Evolutionary conservation across 306 rosid genomes (phyloP), one percentile per base, ranked within the genome.

Genomic region (Betula pendula): DNA sequence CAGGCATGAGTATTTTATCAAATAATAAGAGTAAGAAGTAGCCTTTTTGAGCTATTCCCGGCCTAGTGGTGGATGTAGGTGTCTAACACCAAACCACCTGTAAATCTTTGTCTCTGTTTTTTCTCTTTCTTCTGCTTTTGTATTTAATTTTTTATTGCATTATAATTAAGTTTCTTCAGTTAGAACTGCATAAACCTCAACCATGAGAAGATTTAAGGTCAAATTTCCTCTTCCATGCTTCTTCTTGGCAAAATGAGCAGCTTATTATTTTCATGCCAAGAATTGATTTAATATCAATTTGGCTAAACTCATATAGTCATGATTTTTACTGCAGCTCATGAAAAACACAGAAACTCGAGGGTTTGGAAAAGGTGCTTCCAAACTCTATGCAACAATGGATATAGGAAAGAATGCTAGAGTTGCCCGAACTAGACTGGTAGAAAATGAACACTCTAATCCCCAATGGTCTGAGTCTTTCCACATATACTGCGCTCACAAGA

Each of bases 381-480:
- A 68, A 51, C 70, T 81, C 25, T 88, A 83, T 79, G 81, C 84
- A 74, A 79, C 86, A 16, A 79, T 85, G 19, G 82, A 83, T 45
- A 44, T 88, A 66, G 91, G 58, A 66, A 88, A 29, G 1, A 29
- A 81, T 53, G 55, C 77, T 29, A 81, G 62, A 78, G 91, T 83
- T 48, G 88, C 86, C 38, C 70, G 83, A 35, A 88, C 88, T 10
- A 81, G 86, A 71, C 43, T 44, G 14, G 25, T 63, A 11, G 77
- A 76, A 47, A 60, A 76, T 17, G 74, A 55, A 65, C 48, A 49
- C 70, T 59, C 49, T 44, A 79, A 71, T 74, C 84, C 81, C 35
- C 82, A 76, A 43, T 88, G 91, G 89, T 0, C 42, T 47, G 89
- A 88, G 74, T 70, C 87, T 20, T 83, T 88, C 67, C 79, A 58